Conservation (phyloP, 345 rosid genomes). For the Leavenworthia alabamica region DNA sequence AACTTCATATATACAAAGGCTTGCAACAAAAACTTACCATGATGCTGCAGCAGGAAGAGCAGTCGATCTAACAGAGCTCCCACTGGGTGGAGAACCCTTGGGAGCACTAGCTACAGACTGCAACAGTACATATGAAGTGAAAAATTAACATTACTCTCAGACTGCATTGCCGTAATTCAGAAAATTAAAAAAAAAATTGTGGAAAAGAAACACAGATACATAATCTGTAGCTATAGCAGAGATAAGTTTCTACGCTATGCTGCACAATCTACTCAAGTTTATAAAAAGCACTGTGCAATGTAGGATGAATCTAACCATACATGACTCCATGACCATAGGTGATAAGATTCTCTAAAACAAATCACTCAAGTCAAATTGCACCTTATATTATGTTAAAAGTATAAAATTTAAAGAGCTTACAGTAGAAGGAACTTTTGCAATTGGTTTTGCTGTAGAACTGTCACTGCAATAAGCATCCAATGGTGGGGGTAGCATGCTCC, state of each 20-base stretch:
- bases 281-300: conserved; percentile 6
- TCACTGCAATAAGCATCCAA: conserved; percentile 48
- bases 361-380: neutral
- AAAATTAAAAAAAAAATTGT: neutral
- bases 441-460: conserved; percentile 48
- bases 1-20: neutral
- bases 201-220: neutral
- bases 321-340: neutral
- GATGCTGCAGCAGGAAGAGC: conserved; percentile 88
- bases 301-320: neutral
- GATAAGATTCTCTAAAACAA: neutral
- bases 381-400: neutral
- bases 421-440: conserved; percentile 44
- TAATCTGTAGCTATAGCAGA: neutral
- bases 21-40: conserved; percentile 41
- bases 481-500: conserved; percentile 75
- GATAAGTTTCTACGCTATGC: neutral
- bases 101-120: conserved; percentile 37
- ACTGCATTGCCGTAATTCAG: neutral
- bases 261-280: neutral
- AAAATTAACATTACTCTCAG: neutral
- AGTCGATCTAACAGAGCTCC: conserved; percentile 45
- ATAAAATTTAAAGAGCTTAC: conserved; percentile 38
- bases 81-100: conserved; percentile 59
- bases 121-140: conserved; percentile 10